Evolutionary conservation across 2,329 filamentous ascomycete species (phyloP).

Genomic region (Macrophomina pseudophaseolina): DNA sequence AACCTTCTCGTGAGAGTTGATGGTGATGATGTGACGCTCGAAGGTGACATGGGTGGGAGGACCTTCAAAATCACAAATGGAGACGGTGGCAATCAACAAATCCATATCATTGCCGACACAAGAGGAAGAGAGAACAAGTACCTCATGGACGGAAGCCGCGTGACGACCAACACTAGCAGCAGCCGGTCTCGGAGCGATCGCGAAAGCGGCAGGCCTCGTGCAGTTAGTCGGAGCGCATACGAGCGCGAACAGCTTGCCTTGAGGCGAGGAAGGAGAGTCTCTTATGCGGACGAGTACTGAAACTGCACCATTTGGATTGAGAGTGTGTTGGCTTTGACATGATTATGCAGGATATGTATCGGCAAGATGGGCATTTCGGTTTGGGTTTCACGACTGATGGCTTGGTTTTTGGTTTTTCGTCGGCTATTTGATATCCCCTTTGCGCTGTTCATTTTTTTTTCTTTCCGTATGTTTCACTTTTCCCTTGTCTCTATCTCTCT

Average conservation of each 20-base stretch:
- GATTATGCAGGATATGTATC: not conserved
- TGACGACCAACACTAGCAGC: constrained; percentile 21
- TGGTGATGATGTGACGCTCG: constrained; percentile 10
- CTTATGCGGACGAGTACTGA: not conserved
- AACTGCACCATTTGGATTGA: not conserved
- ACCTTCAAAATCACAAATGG: constrained; percentile 5
- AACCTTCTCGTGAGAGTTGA: constrained; percentile 13
- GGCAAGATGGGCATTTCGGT: not conserved
- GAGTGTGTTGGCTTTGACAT: not conserved
- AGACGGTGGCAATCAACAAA: constrained; percentile 20
- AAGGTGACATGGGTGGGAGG: constrained; percentile 19
- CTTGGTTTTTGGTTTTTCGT: not conserved
- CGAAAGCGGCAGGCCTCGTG: not conserved
- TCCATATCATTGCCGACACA: constrained; percentile 17
- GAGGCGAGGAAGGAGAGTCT: not conserved
- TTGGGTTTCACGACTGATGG: not conserved
- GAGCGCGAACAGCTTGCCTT: not conserved
- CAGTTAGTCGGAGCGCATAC: not conserved
- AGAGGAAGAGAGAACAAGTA: constrained; percentile 19
- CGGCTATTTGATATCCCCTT: constrained; percentile 24
- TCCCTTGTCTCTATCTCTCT: too few species aligned
- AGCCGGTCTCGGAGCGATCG: constrained; percentile 20
- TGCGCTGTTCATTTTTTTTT: not conserved
- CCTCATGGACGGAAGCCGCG: constrained; percentile 11
- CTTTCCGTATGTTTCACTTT: not conserved